Conservation (phyloP, 2,329 filamentous ascomycete species). For the Exophiala sp. region DNA sequence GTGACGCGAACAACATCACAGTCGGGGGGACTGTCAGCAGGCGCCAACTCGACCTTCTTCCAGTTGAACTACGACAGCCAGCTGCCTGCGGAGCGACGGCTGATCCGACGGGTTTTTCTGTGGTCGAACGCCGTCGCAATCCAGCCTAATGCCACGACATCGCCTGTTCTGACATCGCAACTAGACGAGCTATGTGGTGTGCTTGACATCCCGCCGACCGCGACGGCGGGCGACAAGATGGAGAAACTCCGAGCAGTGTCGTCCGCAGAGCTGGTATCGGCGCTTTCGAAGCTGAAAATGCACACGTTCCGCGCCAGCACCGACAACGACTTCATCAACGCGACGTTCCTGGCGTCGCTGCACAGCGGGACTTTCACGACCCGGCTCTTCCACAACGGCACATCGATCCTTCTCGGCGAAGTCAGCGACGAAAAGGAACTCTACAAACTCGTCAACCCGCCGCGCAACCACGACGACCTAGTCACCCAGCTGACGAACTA, state of each 20-base stretch:
- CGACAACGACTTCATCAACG: slow-evolving; percentile 39
- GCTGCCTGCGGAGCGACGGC: slow-evolving; percentile 20
- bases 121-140: slow-evolving; percentile 45
- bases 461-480: slow-evolving; percentile 36
- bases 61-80: slow-evolving; percentile 39
- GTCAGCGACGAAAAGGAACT: slow-evolving; percentile 43
- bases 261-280: slow-evolving; percentile 33
- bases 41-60: slow-evolving; percentile 41
- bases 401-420: slow-evolving; percentile 41
- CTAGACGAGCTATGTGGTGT: slow-evolving; percentile 41
- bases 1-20: slow-evolving; percentile 44
- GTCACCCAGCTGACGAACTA: slow-evolving; percentile 41
- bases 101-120: slow-evolving; percentile 40
- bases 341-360: slow-evolving; percentile 38
- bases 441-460: slow-evolving; percentile 39
- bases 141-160: slow-evolving; percentile 37
- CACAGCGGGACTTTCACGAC: slow-evolving; percentile 36
- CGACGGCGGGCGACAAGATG: slow-evolving; percentile 33
- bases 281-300: slow-evolving; percentile 38
- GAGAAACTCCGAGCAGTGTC: slow-evolving; percentile 33
- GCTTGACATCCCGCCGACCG: slow-evolving; percentile 30
- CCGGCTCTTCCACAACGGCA: slow-evolving; percentile 35
- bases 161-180: slow-evolving; percentile 36
- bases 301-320: slow-evolving; percentile 46
- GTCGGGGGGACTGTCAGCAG: slow-evolving; percentile 42